A percentile compares a stretch with the other conserved stretches of the same genome.
Conservation (phyloP, 306 rosid genomes). For the Luffa acutangula region DNA sequence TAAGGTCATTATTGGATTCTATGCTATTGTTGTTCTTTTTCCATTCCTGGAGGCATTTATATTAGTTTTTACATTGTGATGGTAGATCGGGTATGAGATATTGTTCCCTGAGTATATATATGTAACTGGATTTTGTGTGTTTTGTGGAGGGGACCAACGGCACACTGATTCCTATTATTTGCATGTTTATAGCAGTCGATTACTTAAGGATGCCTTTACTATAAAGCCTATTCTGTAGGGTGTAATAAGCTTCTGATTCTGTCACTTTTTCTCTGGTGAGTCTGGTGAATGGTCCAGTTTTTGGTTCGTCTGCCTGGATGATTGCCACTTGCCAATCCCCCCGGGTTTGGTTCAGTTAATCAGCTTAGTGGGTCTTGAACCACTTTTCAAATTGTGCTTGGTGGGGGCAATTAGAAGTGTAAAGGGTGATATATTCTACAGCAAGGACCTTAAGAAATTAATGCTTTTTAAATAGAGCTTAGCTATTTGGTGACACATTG, state of each 20-base stretch:
- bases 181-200: background rate
- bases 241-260: constrained; percentile 3
- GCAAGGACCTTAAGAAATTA: background rate
- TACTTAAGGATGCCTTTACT: background rate
- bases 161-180: background rate
- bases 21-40: background rate
- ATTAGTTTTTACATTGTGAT: background rate
- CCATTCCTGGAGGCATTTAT: background rate
- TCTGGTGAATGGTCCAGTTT: background rate
- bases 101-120: background rate
- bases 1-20: background rate
- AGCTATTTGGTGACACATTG: background rate
- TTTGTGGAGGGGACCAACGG: constrained; percentile 5
- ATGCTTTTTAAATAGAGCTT: background rate
- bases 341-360: background rate
- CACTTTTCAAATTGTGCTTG: background rate
- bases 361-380: background rate
- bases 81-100: constrained; percentile 3
- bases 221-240: constrained; percentile 3
- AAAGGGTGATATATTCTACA: background rate
- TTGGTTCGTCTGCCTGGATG: background rate
- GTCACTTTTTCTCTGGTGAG: background rate
- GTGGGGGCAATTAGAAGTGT: constrained; percentile 3
- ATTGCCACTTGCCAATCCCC: constrained; percentile 8
- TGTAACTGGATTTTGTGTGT: background rate